phyloP scores from a whole-genome alignment of 106 monocot genomes.

The Phalaenopsis aphrodite region DNA sequence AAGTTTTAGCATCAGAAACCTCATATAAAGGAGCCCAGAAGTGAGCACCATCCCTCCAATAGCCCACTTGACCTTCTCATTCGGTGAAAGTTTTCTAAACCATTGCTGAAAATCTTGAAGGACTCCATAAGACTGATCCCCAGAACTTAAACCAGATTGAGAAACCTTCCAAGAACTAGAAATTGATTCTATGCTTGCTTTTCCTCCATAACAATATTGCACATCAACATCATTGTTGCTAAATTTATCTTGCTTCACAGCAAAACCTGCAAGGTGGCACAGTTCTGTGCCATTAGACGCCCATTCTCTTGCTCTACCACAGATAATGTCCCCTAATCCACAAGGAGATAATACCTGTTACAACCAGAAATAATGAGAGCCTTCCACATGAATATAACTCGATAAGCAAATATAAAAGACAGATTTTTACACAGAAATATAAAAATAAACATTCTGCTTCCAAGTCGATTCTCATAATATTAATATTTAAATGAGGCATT shows the following conservation, averaged over 20 bases:
- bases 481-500: neutral
- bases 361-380: slow-evolving; percentile 11
- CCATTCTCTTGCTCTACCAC: slow-evolving; percentile 82
- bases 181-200: slow-evolving; percentile 61
- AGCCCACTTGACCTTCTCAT: slow-evolving; percentile 71
- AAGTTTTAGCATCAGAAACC: slow-evolving; percentile 28
- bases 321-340: slow-evolving; percentile 70
- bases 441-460: no score
- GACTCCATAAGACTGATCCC: slow-evolving; percentile 8
- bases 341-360: slow-evolving; percentile 86
- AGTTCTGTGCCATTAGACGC: slow-evolving; percentile 94
- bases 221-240: slow-evolving; percentile 23
- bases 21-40: slow-evolving; percentile 65
- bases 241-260: slow-evolving; percentile 33
- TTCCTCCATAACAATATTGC: slow-evolving; percentile 77
- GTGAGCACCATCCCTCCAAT: slow-evolving; percentile 87
- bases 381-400: neutral
- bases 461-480: no score
- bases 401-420: no score
- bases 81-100: slow-evolving; percentile 31
- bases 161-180: slow-evolving; percentile 59
- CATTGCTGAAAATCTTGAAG: slow-evolving; percentile 49
- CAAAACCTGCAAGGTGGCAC: slow-evolving; percentile 74
- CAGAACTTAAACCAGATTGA: slow-evolving; percentile 11
- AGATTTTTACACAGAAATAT: no score